These are phyloP conservation scores for Pseudonitzschia delicatissima DNA, from an alignment of 108 stramenopile species.

Conservation along the genomic window DNA sequence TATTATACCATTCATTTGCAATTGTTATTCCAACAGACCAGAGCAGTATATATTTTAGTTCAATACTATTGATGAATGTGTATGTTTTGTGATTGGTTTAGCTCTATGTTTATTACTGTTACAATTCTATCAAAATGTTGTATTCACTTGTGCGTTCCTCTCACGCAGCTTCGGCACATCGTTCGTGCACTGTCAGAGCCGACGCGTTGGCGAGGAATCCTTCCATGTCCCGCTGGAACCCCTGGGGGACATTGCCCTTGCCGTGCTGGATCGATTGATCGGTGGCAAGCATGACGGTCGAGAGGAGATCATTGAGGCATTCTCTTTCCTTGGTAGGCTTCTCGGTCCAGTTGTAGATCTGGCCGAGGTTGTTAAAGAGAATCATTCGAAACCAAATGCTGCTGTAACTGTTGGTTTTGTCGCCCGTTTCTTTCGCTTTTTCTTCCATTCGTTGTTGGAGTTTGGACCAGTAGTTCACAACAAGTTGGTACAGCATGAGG, in stretches of 20 bases:
- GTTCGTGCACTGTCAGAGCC: background rate
- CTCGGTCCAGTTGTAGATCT: background rate
- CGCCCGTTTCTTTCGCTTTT: background rate
- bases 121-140: too few species aligned
- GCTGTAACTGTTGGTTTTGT: background rate
- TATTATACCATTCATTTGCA: too few species aligned
- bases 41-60: too few species aligned
- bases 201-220: background rate
- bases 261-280: background rate
- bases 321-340: background rate
- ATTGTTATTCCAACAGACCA: too few species aligned
- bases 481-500: background rate
- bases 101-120: too few species aligned
- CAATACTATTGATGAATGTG: too few species aligned
- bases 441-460: too few species aligned
- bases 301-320: background rate
- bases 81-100: too few species aligned
- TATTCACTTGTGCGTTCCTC: too few species aligned
- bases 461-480: background rate
- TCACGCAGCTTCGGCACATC: background rate
- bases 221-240: background rate
- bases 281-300: background rate
- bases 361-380: constrained; percentile 1
- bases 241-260: background rate
- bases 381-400: background rate